Conservation (phyloP, 2,329 filamentous ascomycete species). For the Didymella segeticola region DNA sequence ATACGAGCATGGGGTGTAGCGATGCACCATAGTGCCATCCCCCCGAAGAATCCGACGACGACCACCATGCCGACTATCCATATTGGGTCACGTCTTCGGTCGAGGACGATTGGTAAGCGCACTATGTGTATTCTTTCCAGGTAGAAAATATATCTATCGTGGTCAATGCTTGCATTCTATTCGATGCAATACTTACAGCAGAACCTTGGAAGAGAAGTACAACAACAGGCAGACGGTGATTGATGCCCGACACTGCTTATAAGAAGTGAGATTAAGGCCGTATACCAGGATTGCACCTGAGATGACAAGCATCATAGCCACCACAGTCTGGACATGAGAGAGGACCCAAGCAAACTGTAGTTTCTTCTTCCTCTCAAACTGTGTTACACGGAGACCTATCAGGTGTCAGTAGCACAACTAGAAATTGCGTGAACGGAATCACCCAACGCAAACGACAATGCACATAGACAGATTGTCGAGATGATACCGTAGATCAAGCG, state of each 20-base stretch:
- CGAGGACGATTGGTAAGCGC: background rate
- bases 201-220: conserved; percentile 1
- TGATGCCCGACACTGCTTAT: background rate
- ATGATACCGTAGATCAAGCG: background rate
- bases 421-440: too few species aligned
- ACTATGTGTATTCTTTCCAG: conserved; percentile 1
- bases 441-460: background rate
- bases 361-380: background rate
- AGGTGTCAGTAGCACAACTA: background rate
- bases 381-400: background rate
- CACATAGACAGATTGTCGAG: background rate
- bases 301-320: conserved; percentile 2
- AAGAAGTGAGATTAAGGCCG: background rate
- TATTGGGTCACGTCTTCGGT: background rate
- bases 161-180: background rate
- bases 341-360: background rate
- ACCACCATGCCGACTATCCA: background rate
- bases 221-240: background rate
- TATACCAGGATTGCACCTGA: background rate
- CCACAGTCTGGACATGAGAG: background rate
- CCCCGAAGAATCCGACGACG: background rate
- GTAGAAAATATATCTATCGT: background rate
- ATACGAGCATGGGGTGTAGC: background rate
- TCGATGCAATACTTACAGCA: background rate
- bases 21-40: background rate